Evolutionary conservation across 2,329 filamentous ascomycete species (phyloP), one percentile per base, ranked within the genome.

Genomic region (Cadophora malorum): DNA sequence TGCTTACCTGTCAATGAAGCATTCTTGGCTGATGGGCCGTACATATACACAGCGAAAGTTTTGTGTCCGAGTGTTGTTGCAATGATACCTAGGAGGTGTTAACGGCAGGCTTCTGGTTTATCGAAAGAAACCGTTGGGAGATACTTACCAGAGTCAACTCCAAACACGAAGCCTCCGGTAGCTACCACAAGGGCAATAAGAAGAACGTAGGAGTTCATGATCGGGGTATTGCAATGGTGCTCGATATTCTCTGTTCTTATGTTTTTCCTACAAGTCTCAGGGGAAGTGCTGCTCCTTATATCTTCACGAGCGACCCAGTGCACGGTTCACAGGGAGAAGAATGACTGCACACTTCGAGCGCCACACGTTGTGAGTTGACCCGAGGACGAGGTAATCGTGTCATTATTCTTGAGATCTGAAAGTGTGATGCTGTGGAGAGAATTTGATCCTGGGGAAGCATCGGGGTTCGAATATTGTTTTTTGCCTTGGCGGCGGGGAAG

Each of bases 51-150:
- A 41, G 74, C 76, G 69, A 79, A 79, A 1, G 72, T 73, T 14
- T 74, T 70, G 60, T 80, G 78, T 23, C 73, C 77, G 7, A 79
- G 72, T 0, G 76, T 79, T 14, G 78, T 78, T 9, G 76, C 77
- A 47, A 79, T 77, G 31, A 79, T 78, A 14, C 77, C 78, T 61
- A 5, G 10, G 31, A 21, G 4, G 35, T 9, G 35, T 59, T 14
- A 59, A 14, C 25, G 31, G 21, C 10, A 19, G 38, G 19, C 1
- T 21, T 59, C 31, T 1, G 4, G 16, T 38, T 10, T 16, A 6
- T 2, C 10, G 12, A 14, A 45, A 45, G 12, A 6, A 3, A 19
- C 6, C 16, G 21, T 19, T 21, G 25, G 14, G 65, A n/a, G 65
- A n/a, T 45, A 19, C 41, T 28, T 35, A 63, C 60, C 60, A 23